A percentile compares a stretch with the other conserved stretches of the same genome.
phyloP scores from a whole-genome alignment of 2,329 filamentous ascomycete species.

The Sporothrix brasiliensis region DNA sequence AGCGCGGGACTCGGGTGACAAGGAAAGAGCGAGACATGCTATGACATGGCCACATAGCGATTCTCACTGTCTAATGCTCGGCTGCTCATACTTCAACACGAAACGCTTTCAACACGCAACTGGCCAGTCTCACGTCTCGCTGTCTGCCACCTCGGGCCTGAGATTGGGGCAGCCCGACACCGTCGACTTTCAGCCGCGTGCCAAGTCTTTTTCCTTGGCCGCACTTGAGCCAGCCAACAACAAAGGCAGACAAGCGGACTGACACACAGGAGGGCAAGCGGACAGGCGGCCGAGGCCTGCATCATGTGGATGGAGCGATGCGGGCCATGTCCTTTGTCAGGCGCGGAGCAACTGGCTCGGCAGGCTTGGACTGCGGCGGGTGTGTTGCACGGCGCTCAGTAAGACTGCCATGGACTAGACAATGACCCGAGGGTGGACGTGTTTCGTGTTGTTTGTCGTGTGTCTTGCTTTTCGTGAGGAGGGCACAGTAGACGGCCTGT shows the following conservation, averaged over 20 bases:
- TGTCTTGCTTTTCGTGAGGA: not conserved
- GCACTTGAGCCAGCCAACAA: not conserved
- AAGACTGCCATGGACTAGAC: not conserved
- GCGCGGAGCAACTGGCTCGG: constrained; percentile 7
- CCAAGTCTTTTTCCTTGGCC: not conserved
- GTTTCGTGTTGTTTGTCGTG: constrained; percentile 20
- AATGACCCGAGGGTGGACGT: not conserved
- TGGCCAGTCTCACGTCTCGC: not conserved
- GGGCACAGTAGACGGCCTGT: not conserved
- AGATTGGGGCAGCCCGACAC: constrained; percentile 18
- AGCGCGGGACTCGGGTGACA: not conserved
- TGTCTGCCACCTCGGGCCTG: not conserved
- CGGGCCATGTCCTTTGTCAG: not conserved
- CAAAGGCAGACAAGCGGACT: too few species aligned
- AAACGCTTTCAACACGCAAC: not conserved
- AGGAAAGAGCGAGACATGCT: not conserved
- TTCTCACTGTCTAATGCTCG: not conserved
- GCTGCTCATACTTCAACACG: not conserved
- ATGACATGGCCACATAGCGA: not conserved
- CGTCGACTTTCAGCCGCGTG: not conserved
- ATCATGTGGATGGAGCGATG: not conserved
- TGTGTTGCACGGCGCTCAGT: not conserved
- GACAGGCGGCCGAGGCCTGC: constrained; percentile 7
- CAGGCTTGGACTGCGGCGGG: not conserved
- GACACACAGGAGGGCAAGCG: too few species aligned